These are phyloP conservation scores for Boletus pseudo-olivaceus DNA, from an alignment of 768 basidiomycete genomes.

Conservation along the genomic window DNA sequence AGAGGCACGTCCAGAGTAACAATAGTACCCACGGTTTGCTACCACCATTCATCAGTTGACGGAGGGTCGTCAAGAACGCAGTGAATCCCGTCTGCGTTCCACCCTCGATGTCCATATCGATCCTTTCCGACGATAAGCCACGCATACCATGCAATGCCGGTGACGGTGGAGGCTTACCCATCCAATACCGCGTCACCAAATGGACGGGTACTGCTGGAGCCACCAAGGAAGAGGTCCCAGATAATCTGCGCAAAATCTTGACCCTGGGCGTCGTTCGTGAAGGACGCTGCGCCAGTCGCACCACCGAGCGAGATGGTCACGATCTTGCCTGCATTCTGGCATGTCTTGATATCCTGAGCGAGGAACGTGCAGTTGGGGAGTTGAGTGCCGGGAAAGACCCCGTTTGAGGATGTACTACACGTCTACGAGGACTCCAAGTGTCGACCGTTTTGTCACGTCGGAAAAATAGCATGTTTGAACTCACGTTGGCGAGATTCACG, in stretches of 20 bases:
- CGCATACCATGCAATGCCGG: not conserved
- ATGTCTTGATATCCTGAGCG: conserved; percentile 58
- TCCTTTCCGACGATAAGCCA: conserved; percentile 13
- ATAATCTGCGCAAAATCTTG: conserved; percentile 59
- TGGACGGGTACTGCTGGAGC: conserved; percentile 58
- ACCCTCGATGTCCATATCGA: conserved; percentile 51
- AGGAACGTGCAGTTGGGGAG: conserved; percentile 62
- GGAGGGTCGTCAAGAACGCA: conserved; percentile 32
- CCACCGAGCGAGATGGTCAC: conserved; percentile 62
- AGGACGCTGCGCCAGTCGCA: conserved; percentile 59
- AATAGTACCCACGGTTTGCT: conserved; percentile 20
- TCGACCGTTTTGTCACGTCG: not conserved
- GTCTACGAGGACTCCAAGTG: conserved; percentile 36
- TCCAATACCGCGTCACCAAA: conserved; percentile 72
- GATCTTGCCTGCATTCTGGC: conserved; percentile 63
- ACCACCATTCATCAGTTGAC: conserved; percentile 28
- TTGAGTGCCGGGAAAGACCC: conserved; percentile 57
- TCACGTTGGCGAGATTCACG: conserved; percentile 58
- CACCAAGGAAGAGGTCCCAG: conserved; percentile 69
- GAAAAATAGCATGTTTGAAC: not conserved
- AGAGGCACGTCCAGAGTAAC: not conserved
- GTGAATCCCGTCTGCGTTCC: conserved; percentile 33
- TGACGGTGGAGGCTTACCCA: conserved; percentile 41
- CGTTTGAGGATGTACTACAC: conserved; percentile 55
- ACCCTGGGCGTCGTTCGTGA: conserved; percentile 56